Evolutionary conservation across 768 basidiomycete species (phyloP).

Genomic region (Leucocoprinus sp.): DNA sequence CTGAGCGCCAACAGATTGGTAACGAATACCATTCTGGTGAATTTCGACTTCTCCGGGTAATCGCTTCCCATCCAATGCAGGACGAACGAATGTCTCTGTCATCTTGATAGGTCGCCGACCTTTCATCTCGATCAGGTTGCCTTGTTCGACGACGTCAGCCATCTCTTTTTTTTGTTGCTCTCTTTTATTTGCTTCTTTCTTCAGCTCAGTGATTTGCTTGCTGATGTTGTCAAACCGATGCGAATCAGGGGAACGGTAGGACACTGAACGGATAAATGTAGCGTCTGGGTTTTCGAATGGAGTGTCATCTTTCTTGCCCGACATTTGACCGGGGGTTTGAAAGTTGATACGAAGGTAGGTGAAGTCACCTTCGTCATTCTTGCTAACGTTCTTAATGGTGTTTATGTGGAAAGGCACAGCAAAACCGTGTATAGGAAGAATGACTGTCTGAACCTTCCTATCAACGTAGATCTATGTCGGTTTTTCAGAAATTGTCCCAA

Average conservation of each 20-base stretch:
- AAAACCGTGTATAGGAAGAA: slow-evolving; percentile 90
- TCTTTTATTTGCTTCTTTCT: slow-evolving; percentile 94
- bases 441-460: slow-evolving; percentile 80
- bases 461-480: slow-evolving; percentile 78
- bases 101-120: slow-evolving; percentile 80
- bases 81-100: slow-evolving; percentile 88
- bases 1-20: slow-evolving; percentile 81
- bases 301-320: slow-evolving; percentile 99
- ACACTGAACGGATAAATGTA: slow-evolving; percentile 92
- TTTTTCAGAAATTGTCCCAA: background rate
- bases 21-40: slow-evolving; percentile 93
- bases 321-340: slow-evolving; percentile 94
- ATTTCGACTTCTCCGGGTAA: slow-evolving; percentile 97
- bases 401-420: slow-evolving; percentile 98
- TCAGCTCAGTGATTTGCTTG: slow-evolving; percentile 89
- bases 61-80: slow-evolving; percentile 90
- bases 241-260: slow-evolving; percentile 85
- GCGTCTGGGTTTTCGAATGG: slow-evolving; percentile 96
- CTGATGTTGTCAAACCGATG: slow-evolving; percentile 84
- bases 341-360: slow-evolving; percentile 96
- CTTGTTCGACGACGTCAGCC: slow-evolving; percentile 97
- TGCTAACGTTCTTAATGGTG: slow-evolving; percentile 95
- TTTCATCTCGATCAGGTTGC: slow-evolving; percentile 79
- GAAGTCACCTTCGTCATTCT: slow-evolving; percentile 93
- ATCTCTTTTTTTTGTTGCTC: slow-evolving; percentile 98